phyloP scores from a whole-genome alignment of 495 filamentous ascomycete species.

The Saxophila tyrrhenica region DNA sequence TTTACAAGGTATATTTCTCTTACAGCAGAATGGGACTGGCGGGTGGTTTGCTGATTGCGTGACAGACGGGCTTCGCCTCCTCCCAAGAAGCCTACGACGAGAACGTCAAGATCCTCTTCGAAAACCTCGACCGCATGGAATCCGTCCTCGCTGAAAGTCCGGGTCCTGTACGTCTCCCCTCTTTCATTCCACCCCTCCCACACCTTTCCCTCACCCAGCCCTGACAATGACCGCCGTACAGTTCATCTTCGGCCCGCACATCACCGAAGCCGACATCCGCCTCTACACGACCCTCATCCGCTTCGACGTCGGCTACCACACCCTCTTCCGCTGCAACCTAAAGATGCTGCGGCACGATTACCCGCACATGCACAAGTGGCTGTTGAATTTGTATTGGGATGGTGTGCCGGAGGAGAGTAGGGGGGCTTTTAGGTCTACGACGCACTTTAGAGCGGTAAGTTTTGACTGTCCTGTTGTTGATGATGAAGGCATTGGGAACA shows the following conservation, averaged over 20 bases:
- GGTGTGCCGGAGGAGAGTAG: slow-evolving; percentile 38
- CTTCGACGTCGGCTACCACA: slow-evolving; percentile 58
- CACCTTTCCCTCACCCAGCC: slow-evolving; percentile 25
- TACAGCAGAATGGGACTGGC: not conserved
- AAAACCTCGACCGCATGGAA: slow-evolving; percentile 52
- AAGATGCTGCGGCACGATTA: slow-evolving; percentile 61
- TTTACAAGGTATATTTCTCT: slow-evolving; percentile 41
- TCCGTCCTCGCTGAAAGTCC: slow-evolving; percentile 7
- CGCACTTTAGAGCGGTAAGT: slow-evolving; percentile 48
- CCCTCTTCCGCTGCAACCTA: slow-evolving; percentile 59
- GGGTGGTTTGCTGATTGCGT: not conserved
- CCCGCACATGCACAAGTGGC: slow-evolving; percentile 56
- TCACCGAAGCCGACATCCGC: slow-evolving; percentile 60
- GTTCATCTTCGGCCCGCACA: slow-evolving; percentile 50
- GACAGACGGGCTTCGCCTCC: slow-evolving; percentile 47
- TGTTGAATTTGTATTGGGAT: slow-evolving; percentile 61
- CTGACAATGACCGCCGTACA: slow-evolving; percentile 37
- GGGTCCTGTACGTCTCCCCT: not conserved
- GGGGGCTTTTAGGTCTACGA: slow-evolving; percentile 55
- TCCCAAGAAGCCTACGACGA: slow-evolving; percentile 54
- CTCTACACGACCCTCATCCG: slow-evolving; percentile 51
- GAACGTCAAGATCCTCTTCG: slow-evolving; percentile 49
- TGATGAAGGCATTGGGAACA: not conserved
- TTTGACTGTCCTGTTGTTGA: not conserved
- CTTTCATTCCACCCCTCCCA: slow-evolving; percentile 32